Base-by-base conservation (phyloP, 805 yeast species). In the Candida railenensis region DNA sequence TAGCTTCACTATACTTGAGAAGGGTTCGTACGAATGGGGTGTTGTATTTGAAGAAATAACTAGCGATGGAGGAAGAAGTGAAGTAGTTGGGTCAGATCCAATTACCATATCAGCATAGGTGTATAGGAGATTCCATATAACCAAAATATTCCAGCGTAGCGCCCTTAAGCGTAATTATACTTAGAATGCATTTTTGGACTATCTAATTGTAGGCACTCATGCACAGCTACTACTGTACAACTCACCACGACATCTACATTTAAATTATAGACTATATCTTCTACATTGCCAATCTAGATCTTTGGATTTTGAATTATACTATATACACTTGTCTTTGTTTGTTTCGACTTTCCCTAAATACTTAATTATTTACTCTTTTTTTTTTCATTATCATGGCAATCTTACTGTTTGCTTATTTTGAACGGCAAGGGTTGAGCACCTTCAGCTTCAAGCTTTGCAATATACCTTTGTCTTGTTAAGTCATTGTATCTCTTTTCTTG, bases 401-500 rank as follows among this genome's bases (percentile, higher is more conserved):
- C 15, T 37, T 20, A 25, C 11, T 25, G 30, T 25, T 25, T 36
- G 19, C 55, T 66, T 42, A 63, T 51, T 45, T 61, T 62, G 46
- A 63, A 61, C n/a, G 69, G 69, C 42, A 63, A 59, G 34, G 59
- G 65, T 46, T 63, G 58, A 15, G 81, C 87, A 21, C 89, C 89
- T 52, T 83, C 82, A 16, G 78, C 82, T 58, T 85, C 89, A 55
- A 89, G 81, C 61, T 86, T 83, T 46, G 76, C 77, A 57, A 89
- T 65, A 64, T 87, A 83, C 53, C 77, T 73, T 52, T 81, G 86
- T 64, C 85, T 83, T 56, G 81, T 80, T 51, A 81, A 69, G 55
- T 89, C 96, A 48, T 82, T 84, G 34, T 83, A 85, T 55, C 97
- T 80, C 65, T 90, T 91, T 65, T 89, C 92, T 61, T 90, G 92